Base-by-base conservation (phyloP, 805 yeast species). In the Ascoidea tarda region DNA sequence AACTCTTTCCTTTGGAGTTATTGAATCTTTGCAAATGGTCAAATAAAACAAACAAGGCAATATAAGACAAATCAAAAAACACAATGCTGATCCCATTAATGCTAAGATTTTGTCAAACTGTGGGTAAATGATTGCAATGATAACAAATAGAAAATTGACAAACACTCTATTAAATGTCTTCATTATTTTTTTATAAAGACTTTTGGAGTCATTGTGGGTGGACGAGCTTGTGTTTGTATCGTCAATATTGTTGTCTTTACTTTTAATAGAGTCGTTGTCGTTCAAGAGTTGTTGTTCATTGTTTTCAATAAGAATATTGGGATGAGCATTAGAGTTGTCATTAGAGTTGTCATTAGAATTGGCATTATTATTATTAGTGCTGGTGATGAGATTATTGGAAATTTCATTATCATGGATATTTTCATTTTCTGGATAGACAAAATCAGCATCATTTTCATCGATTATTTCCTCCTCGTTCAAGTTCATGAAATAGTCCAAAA, bases 31-130 rank as follows among this genome's bases (percentile, higher is more conserved):
- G 14, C 44, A 38, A 4, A 38, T 38, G 2, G 8, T 38, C 44
- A 38, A 62, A 64, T 87, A 84, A 64, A 86, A 86, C 8, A 74
- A 60, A 10, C 83, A 64, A 2, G 95, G 95, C 45, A 81, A 73
- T 2, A 84, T 77, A 51, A 86, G 69, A 63, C 95, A 86, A 47
- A 86, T 78, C 3, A 83, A 73, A 61, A 83, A 81, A 59, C 93
- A 85, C 54, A 87, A 77, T 2, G 84, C 75, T 33, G 86, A 72
- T 1, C 95, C 95, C 57, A 85, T 63, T 49, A 87, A 73, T 1
- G 90, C 82, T 72, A 87, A 81, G 51, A 87, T 76, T 54, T 74
- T 74, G 54, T 87, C 95, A 64, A 86, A 87, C 55, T 82, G 79
- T 0, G 87, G 84, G 61, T 85, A 74, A 31, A 79, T 16, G 28